Conservation (phyloP, 805 yeast species). For the Candida berthetii region DNA sequence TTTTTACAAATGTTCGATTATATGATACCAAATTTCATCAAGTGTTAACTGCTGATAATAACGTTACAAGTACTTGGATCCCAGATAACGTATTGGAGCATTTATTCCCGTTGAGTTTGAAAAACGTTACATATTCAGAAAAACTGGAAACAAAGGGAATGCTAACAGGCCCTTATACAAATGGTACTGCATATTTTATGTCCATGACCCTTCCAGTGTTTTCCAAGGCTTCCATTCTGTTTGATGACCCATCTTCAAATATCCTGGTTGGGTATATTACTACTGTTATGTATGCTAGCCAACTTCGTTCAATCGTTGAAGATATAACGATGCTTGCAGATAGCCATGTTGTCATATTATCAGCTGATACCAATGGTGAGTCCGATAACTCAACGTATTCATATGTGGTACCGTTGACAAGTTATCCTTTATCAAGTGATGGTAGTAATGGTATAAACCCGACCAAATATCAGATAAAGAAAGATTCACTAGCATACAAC, state of each 20-base stretch:
- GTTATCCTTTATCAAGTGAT: conserved; percentile 11
- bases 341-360: conserved; percentile 24
- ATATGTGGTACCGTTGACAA: conserved; percentile 33
- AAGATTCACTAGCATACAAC: conserved; percentile 27
- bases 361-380: conserved; percentile 21
- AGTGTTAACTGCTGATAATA: conserved; percentile 38
- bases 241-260: conserved; percentile 34
- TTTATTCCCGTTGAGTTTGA: conserved; percentile 41
- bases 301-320: conserved; percentile 32
- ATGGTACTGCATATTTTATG: conserved; percentile 43
- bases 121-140: conserved; percentile 39
- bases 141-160: conserved; percentile 38
- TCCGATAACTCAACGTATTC: conserved; percentile 26
- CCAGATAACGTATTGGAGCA: conserved; percentile 26
- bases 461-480: conserved; percentile 14
- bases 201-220: conserved; percentile 76
- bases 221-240: conserved; percentile 63
- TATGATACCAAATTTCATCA: conserved; percentile 54
- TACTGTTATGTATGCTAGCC: conserved; percentile 42
- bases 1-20: conserved; percentile 56
- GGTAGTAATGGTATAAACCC: conserved; percentile 13
- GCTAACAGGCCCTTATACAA: conserved; percentile 60
- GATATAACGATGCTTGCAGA: conserved; percentile 35
- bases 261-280: conserved; percentile 68
- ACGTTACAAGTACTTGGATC: conserved; percentile 28